Conservation (phyloP, 2,329 filamentous ascomycete genomes). For the Exophiala alcalophila region DNA sequence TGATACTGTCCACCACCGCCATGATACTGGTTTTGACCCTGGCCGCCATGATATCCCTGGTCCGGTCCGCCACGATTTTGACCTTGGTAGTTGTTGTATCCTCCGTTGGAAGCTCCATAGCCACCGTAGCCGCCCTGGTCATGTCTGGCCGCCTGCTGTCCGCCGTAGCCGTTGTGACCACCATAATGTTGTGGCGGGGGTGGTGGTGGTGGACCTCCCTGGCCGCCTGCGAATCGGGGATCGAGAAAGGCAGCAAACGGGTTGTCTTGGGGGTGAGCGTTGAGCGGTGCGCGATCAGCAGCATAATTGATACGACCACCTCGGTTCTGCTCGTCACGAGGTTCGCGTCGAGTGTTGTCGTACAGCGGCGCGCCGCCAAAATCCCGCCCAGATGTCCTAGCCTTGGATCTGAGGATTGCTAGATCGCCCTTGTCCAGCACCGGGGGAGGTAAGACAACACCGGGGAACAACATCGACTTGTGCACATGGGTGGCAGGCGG, state of each 20-base stretch:
- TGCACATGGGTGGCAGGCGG: slow-evolving; percentile 70
- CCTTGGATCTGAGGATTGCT: slow-evolving; percentile 65
- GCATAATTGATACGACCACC: slow-evolving; percentile 55
- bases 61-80: slow-evolving; percentile 30
- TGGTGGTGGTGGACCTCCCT: slow-evolving; percentile 37
- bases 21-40: slow-evolving; percentile 33
- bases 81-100: slow-evolving; percentile 31
- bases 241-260: slow-evolving; percentile 49
- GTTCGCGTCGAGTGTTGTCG: slow-evolving; percentile 41
- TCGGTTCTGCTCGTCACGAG: slow-evolving; percentile 26
- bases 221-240: slow-evolving; percentile 38
- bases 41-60: slow-evolving; percentile 19
- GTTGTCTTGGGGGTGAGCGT: slow-evolving; percentile 35
- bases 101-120: slow-evolving; percentile 19
- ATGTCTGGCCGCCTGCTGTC: slow-evolving; percentile 9
- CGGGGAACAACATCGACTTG: slow-evolving; percentile 91
- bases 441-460: slow-evolving; percentile 68
- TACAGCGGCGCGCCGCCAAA: slow-evolving; percentile 66
- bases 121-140: slow-evolving; percentile 17
- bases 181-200: slow-evolving; percentile 29
- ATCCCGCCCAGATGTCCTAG: slow-evolving; percentile 63
- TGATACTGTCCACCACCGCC: slow-evolving; percentile 25
- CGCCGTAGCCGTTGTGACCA: slow-evolving; percentile 31
- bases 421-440: slow-evolving; percentile 74
- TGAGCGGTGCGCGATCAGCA: slow-evolving; percentile 31